phyloP scores from a whole-genome alignment of 805 yeast species.

The Kuraishia hungarica region DNA sequence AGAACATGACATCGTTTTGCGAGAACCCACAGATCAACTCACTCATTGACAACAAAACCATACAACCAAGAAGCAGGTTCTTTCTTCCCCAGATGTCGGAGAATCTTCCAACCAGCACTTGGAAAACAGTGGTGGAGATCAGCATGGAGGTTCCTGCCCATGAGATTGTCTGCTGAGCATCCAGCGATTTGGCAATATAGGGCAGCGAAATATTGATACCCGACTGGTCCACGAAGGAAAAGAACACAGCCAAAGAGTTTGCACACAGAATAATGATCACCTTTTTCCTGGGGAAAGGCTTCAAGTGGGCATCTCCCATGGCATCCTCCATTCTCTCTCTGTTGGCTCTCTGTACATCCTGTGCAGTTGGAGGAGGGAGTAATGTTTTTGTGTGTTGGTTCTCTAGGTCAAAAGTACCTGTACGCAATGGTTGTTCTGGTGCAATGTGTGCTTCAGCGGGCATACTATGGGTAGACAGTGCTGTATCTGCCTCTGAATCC shows the following conservation, averaged over 20 bases:
- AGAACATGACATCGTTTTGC: slow-evolving; percentile 38
- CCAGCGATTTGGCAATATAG: slow-evolving; percentile 34
- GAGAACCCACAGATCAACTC: slow-evolving; percentile 46
- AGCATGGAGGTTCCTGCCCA: slow-evolving; percentile 54
- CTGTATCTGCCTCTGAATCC: neutral
- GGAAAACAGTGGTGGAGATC: slow-evolving; percentile 43
- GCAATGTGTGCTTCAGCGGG: neutral
- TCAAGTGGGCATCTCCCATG: slow-evolving; percentile 6
- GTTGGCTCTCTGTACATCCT: neutral
- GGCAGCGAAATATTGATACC: slow-evolving; percentile 41
- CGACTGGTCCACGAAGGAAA: slow-evolving; percentile 41
- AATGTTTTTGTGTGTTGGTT: neutral
- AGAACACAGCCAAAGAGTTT: slow-evolving; percentile 29
- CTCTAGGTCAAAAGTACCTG: neutral
- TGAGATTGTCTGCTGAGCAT: slow-evolving; percentile 38
- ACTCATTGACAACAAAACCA: slow-evolving; percentile 29
- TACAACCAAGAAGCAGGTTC: slow-evolving; percentile 28
- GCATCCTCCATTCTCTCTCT: neutral
- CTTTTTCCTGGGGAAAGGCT: slow-evolving; percentile 28
- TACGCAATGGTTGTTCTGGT: neutral
- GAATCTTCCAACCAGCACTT: slow-evolving; percentile 43
- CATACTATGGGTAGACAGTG: neutral
- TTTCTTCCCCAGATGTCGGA: slow-evolving; percentile 51
- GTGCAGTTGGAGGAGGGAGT: neutral
- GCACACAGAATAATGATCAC: slow-evolving; percentile 28